Conservation (phyloP, 805 yeast species). For the Wilhelminamyces savonicus region DNA sequence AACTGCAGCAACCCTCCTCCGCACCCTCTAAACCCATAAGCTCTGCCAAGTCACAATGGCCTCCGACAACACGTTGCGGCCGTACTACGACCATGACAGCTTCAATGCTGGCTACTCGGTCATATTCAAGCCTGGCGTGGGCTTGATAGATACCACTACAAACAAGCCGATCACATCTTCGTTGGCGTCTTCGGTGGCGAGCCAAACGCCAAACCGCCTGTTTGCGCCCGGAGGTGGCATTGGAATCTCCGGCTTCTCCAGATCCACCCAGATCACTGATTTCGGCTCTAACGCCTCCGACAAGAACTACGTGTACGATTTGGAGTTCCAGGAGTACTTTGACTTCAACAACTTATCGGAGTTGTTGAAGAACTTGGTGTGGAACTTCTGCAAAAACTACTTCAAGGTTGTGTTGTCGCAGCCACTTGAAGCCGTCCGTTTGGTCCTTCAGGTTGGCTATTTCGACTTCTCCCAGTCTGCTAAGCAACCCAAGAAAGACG, state of each 20-base stretch:
- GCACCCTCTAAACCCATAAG: too few relatives aligned
- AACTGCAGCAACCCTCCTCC: too few relatives aligned
- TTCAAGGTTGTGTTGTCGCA: constrained; percentile 65
- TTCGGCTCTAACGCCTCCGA: constrained; percentile 10
- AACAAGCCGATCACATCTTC: constrained; percentile 28
- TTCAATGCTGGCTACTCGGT: constrained; percentile 63
- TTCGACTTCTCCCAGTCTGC: too few relatives aligned
- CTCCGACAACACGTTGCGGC: too few relatives aligned
- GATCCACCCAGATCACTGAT: background rate
- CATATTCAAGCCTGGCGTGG: constrained; percentile 54
- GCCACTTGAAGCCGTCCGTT: constrained; percentile 80
- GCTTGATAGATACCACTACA: constrained; percentile 45
- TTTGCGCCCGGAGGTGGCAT: constrained; percentile 11
- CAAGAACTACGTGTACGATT: constrained; percentile 45
- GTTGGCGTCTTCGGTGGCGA: constrained; percentile 14
- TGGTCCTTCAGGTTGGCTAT: constrained; percentile 75
- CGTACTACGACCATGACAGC: constrained; percentile 63
- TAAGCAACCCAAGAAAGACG: background rate
- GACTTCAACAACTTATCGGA: constrained; percentile 54
- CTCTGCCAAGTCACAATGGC: too few relatives aligned
- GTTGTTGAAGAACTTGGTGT: constrained; percentile 47
- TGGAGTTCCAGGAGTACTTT: constrained; percentile 62
- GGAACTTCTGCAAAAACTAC: constrained; percentile 64
- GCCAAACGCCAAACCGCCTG: constrained; percentile 6
- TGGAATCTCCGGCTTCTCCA: constrained; percentile 3